phyloP scores from a whole-genome alignment of 352 stramenopile genomes.

The Pythium rhizo-oryzae region DNA sequence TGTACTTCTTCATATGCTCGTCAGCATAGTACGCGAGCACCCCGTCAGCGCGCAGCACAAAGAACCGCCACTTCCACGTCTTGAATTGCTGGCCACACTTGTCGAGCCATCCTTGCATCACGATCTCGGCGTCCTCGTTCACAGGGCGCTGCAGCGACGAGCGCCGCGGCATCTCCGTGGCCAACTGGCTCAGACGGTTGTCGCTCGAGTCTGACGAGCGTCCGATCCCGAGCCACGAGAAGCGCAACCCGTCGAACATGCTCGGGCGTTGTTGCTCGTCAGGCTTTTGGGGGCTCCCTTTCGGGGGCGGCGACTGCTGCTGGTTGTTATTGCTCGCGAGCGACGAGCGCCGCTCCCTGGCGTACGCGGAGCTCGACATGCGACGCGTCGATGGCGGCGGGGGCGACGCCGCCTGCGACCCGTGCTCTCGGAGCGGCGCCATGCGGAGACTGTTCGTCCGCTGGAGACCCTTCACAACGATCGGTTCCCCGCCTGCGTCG shows the following conservation, averaged over 20 bases:
- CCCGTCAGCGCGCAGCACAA: conserved; percentile 80
- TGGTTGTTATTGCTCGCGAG: conserved; percentile 1
- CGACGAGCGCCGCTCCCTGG: conserved; percentile 8
- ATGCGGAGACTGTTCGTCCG: conserved; percentile 15
- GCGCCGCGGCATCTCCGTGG: conserved; percentile 27
- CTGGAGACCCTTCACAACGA: conserved; percentile 28
- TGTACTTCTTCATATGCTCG: conserved; percentile 73
- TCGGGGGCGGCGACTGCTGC: conserved; percentile 6
- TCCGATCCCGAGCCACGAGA: conserved; percentile 52
- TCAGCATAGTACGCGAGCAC: conserved; percentile 84
- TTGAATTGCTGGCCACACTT: conserved; percentile 90
- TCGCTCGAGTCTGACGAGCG: conserved; percentile 35
- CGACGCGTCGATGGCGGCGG: conserved; percentile 8
- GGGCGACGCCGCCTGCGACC: background rate
- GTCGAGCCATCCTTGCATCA: conserved; percentile 88
- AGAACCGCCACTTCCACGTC: conserved; percentile 91
- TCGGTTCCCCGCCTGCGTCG: conserved; percentile 18
- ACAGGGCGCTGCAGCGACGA: conserved; percentile 25
- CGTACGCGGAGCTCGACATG: conserved; percentile 8
- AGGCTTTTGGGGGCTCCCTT: background rate
- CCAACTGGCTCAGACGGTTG: conserved; percentile 33
- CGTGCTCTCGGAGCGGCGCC: conserved; percentile 16
- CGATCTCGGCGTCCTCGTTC: conserved; percentile 64
- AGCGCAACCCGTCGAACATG: conserved; percentile 49
- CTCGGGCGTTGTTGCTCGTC: conserved; percentile 37